A percentile compares a stretch with the other conserved stretches of the same genome.
Evolutionary conservation across 495 filamentous ascomycete species (phyloP).

Genomic region (Penicillium simplicissimum): DNA sequence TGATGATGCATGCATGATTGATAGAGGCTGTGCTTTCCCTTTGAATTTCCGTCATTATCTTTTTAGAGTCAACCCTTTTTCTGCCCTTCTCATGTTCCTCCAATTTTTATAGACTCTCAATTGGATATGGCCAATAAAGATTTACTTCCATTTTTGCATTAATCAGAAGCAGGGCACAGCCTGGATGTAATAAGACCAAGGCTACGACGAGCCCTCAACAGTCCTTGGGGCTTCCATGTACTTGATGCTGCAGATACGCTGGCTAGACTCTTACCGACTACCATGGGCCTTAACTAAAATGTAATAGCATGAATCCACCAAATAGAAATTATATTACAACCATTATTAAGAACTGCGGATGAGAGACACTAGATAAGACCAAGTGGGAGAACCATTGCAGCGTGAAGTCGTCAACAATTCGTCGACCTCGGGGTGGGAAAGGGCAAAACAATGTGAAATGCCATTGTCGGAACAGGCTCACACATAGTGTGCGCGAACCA

Average conservation of each 20-base stretch:
- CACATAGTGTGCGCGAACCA: background rate
- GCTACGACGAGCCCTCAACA: background rate
- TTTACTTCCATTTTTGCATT: slow-evolving; percentile 11
- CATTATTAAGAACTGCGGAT: slow-evolving; percentile 18
- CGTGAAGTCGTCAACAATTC: slow-evolving; percentile 22
- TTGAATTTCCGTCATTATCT: slow-evolving; percentile 23
- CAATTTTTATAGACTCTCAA: slow-evolving; percentile 27
- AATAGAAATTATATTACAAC: slow-evolving; percentile 34
- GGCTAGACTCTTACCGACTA: background rate
- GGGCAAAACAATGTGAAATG: background rate
- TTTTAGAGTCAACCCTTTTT: slow-evolving; percentile 24
- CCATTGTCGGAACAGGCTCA: background rate
- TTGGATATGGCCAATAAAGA: slow-evolving; percentile 24
- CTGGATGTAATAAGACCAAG: background rate
- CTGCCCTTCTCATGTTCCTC: slow-evolving; percentile 19
- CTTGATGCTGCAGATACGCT: background rate
- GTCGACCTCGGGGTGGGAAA: background rate
- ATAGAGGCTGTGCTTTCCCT: slow-evolving; percentile 33
- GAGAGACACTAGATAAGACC: slow-evolving; percentile 12
- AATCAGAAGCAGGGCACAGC: background rate
- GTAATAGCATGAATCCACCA: background rate
- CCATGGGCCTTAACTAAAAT: background rate
- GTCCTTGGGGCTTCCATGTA: too few relatives aligned
- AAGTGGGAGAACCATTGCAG: slow-evolving; percentile 13
- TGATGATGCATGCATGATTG: slow-evolving; percentile 39